Base-by-base conservation (phyloP, 257 asterid genomes). In the Ballota nigra region DNA sequence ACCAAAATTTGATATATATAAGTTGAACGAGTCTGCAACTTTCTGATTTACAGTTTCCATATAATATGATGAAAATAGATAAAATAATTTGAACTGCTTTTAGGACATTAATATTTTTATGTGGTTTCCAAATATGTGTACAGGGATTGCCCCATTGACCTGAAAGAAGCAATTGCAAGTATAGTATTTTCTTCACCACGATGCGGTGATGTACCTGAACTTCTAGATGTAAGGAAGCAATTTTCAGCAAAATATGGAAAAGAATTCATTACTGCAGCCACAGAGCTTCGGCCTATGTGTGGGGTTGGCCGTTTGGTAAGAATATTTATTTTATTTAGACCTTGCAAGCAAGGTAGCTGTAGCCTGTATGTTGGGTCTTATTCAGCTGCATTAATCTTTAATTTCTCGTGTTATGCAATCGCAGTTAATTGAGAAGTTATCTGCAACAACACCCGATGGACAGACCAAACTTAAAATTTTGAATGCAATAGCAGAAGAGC, bases 141-240 rank as follows among this genome's bases (percentile, higher is more conserved):
- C 84, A 95, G 98, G 87, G 85, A 67, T 78, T 89, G 98, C 77
- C 99, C 99, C 79, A 84, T 84, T 78, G 99, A 95, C 85, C 82
- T 89, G 85, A 92, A 89, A 86, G 99, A 95, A 89, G 97, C 98
- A 77, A 73, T 95, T 83, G 66, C 99, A 47, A 89, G 99, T 75
- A 59, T 92, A 65, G 77, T 88, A 49, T 95, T 92, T 82, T 93
- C 99, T 36, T 83, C 99, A 70, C 97, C 95, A 68, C 86, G 99
- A 83, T 95, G 99, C 72, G 99, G 96, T 73, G 99, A 95, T 75
- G 80, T 95, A 75, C 92, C 96, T 29, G 99, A 95, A 82, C 97
- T 95, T 80, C 59, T 77, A 64, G 98, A 95, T 66, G 85, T 79
- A 28, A 82, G 84, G 85, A 95, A 92, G 81, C 97, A 86, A 10